Evolutionary conservation across 2,329 filamentous ascomycete species (phyloP).

Genomic region (Fonsecaea pedrosoi): DNA sequence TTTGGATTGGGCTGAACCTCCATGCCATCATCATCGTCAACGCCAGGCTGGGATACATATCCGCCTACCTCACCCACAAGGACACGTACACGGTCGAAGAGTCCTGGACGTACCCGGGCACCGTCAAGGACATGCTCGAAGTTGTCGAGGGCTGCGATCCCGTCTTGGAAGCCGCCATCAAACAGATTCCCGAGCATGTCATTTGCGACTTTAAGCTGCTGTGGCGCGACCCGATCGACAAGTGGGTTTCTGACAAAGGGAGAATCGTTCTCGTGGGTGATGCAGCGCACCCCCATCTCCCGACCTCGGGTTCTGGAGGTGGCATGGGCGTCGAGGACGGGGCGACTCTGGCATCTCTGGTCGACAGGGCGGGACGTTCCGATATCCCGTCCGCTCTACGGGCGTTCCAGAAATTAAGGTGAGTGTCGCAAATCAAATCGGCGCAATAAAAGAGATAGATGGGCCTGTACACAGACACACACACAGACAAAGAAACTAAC

Average conservation of each 20-base stretch:
- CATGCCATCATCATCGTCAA: conserved; percentile 49
- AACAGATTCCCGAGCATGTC: conserved; percentile 39
- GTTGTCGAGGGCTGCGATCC: conserved; percentile 60
- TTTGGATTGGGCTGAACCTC: conserved; percentile 61
- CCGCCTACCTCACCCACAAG: conserved; percentile 30
- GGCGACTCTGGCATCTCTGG: conserved; percentile 38
- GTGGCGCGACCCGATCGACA: conserved; percentile 30
- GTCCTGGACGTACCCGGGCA: conserved; percentile 61
- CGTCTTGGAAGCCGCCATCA: conserved; percentile 5
- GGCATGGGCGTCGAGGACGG: conserved; percentile 35
- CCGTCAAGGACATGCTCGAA: conserved; percentile 58
- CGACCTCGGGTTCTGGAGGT: conserved; percentile 26
- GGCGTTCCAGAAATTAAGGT: conserved; percentile 17
- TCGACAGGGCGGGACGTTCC: conserved; percentile 6
- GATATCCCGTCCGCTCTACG: conserved; percentile 11
- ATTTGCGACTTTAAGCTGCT: conserved; percentile 43
- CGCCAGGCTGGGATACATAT: conserved; percentile 46
- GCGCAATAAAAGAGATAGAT: no score
- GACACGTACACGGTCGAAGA: conserved; percentile 63
- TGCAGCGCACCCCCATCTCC: not conserved
- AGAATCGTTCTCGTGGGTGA: conserved; percentile 40
- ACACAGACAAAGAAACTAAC: conserved; percentile 5
- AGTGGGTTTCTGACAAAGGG: conserved; percentile 26
- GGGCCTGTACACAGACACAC: no score
- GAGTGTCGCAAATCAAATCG: not conserved